Percentiles rank a stretch among this genome's conserved stretches.
Conservation (phyloP, 208 protist genomes). For the Kentomonas sorsogonicus region DNA sequence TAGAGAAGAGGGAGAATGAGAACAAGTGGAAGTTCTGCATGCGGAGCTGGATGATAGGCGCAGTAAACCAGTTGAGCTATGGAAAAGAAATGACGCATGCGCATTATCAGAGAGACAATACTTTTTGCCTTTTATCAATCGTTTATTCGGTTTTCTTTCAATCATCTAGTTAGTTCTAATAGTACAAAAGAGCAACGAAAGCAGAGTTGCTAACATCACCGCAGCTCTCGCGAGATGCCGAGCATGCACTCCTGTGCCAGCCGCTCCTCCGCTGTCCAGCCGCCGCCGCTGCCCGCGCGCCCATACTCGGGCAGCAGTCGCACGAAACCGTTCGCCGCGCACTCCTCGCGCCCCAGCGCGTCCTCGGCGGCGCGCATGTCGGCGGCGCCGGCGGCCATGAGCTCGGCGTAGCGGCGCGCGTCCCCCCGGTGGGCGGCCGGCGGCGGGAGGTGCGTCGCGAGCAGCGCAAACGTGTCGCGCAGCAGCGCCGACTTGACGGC, state of each 20-base stretch:
- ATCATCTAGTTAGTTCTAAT: too few relatives aligned
- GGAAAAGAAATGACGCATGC: background rate
- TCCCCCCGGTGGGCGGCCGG: conserved; percentile 10
- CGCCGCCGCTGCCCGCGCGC: background rate
- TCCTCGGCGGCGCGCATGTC: conserved; percentile 5
- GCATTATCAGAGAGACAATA: background rate
- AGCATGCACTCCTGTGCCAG: conserved; percentile 20
- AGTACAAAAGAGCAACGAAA: too few relatives aligned
- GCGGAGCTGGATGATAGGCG: too few relatives aligned
- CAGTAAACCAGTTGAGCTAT: too few relatives aligned
- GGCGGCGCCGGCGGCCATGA: conserved; percentile 3
- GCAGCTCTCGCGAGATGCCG: conserved; percentile 16
- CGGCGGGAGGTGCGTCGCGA: conserved; percentile 40
- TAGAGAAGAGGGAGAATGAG: background rate
- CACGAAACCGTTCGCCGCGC: conserved; percentile 12
- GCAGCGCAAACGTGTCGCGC: conserved; percentile 53
- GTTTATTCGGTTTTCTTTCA: too few relatives aligned
- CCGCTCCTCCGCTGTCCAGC: conserved; percentile 26
- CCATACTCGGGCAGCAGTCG: conserved; percentile 26
- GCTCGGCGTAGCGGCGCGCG: conserved; percentile 5
- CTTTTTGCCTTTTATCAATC: too few relatives aligned
- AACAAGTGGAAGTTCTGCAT: background rate
- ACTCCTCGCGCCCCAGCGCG: conserved; percentile 4
- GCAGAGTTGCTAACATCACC: conserved; percentile 1
- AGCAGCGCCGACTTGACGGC: conserved; percentile 69